Evolutionary conservation across 495 filamentous ascomycete genomes (phyloP).

Genomic region (Xeromyces bisporus): DNA sequence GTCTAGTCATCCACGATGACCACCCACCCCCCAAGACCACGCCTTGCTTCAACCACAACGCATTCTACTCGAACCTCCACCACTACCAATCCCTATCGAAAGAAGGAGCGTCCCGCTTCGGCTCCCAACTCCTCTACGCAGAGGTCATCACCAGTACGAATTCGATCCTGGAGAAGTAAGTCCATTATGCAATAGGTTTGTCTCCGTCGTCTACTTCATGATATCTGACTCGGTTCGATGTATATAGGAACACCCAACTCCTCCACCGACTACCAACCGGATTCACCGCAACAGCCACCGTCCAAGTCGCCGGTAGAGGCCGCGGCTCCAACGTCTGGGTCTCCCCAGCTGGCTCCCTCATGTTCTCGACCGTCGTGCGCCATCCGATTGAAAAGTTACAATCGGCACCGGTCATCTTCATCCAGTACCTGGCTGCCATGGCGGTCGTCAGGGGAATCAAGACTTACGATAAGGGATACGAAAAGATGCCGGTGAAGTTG

Average conservation of each 20-base stretch:
- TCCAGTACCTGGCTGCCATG: slow-evolving; percentile 83
- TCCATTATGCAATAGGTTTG: neutral
- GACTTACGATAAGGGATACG: slow-evolving; percentile 59
- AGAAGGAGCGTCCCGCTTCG: slow-evolving; percentile 47
- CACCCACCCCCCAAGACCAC: slow-evolving; percentile 59
- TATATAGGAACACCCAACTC: slow-evolving; percentile 63
- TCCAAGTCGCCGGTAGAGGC: slow-evolving; percentile 80
- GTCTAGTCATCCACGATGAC: slow-evolving; percentile 48
- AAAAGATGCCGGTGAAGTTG: slow-evolving; percentile 58
- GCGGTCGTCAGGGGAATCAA: slow-evolving; percentile 81
- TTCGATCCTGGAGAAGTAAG: slow-evolving; percentile 81
- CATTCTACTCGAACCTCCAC: slow-evolving; percentile 56
- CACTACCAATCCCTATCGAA: slow-evolving; percentile 43
- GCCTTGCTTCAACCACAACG: slow-evolving; percentile 73
- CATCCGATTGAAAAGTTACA: slow-evolving; percentile 55
- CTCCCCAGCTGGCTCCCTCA: slow-evolving; percentile 67
- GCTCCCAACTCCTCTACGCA: slow-evolving; percentile 65
- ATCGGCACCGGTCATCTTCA: slow-evolving; percentile 73
- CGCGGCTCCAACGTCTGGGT: slow-evolving; percentile 92
- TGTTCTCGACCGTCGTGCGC: slow-evolving; percentile 73
- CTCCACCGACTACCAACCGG: slow-evolving; percentile 63
- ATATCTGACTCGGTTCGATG: slow-evolving; percentile 11
- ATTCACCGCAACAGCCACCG: slow-evolving; percentile 79
- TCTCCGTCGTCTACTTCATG: neutral
- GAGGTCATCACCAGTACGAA: slow-evolving; percentile 91